A percentile compares a stretch with the other conserved stretches of the same genome.
These are phyloP conservation scores for Blastobotrys arbuscula DNA, from an alignment of 1,139 yeast species.

Conservation along the genomic window DNA sequence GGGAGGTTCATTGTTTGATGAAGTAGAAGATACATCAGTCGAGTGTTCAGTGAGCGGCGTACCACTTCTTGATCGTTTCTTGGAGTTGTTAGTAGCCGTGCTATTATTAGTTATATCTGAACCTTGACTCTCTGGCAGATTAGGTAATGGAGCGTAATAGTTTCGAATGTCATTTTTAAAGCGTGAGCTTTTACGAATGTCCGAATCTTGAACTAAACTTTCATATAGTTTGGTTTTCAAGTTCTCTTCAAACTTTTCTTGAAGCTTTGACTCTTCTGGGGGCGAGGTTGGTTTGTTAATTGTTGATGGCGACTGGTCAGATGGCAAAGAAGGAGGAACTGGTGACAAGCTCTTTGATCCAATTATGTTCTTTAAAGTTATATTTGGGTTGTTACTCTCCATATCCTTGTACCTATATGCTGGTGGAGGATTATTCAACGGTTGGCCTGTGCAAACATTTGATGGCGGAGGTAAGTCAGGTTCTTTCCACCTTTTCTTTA, in stretches of 20 bases:
- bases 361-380: neutral
- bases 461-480: slow-evolving; percentile 51
- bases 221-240: slow-evolving; percentile 40
- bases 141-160: slow-evolving; percentile 2
- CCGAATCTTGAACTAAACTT: slow-evolving; percentile 17
- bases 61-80: slow-evolving; percentile 6
- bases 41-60: too few relatives aligned
- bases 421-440: slow-evolving; percentile 59
- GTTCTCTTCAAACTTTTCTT: neutral
- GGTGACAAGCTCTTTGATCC: neutral
- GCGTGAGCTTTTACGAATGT: slow-evolving; percentile 8
- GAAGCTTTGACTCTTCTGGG: slow-evolving; percentile 1
- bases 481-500: slow-evolving; percentile 40
- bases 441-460: slow-evolving; percentile 59
- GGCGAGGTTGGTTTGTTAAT: neutral
- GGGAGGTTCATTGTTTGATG: neutral
- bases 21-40: neutral
- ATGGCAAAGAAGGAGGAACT: neutral
- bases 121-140: neutral
- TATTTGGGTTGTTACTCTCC: neutral
- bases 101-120: neutral
- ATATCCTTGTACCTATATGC: slow-evolving; percentile 16
- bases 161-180: neutral
- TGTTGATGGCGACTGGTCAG: neutral
- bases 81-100: neutral